Evolutionary conservation across 805 yeast genomes (phyloP).

Genomic region (Ogataea trehaloabstinens): DNA sequence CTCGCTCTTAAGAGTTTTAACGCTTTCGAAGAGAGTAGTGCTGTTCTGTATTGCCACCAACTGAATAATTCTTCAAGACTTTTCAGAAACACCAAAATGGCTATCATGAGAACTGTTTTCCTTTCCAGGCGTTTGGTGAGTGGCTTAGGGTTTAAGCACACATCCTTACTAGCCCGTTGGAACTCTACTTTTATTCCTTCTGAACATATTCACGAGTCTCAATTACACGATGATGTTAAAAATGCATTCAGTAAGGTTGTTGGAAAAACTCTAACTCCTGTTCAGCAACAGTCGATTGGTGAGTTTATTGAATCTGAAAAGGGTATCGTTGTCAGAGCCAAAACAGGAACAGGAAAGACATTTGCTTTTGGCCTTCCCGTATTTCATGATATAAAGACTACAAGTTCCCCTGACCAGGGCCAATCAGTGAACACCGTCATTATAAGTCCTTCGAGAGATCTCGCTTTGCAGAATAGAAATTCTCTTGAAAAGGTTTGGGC

Average conservation of each 20-base stretch:
- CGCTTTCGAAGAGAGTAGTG: no score
- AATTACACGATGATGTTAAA: constrained; percentile 25
- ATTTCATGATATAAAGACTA: constrained; percentile 48
- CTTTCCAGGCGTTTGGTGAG: no score
- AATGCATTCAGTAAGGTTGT: constrained; percentile 35
- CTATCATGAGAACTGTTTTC: no score
- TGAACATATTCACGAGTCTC: constrained; percentile 25
- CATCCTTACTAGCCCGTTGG: constrained; percentile 1
- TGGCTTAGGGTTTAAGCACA: no score
- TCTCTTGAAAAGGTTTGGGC: constrained; percentile 53
- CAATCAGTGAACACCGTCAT: constrained; percentile 58
- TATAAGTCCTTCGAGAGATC: constrained; percentile 87
- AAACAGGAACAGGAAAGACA: constrained; percentile 95
- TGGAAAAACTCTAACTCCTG: constrained; percentile 58
- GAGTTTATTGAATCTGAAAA: constrained; percentile 50
- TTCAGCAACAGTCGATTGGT: constrained; percentile 61
- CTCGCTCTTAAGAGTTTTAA: no score
- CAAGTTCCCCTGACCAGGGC: constrained; percentile 20
- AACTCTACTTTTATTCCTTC: constrained; percentile 15
- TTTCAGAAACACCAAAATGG: no score
- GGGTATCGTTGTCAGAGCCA: constrained; percentile 83
- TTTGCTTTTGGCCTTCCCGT: constrained; percentile 84
- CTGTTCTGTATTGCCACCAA: no score
- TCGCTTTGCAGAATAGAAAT: constrained; percentile 76
- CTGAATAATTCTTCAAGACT: no score